A percentile compares a stretch with the other conserved stretches of the same genome.
Conservation (phyloP, 2,329 filamentous ascomycete genomes). For the Curvularia sp. region DNA sequence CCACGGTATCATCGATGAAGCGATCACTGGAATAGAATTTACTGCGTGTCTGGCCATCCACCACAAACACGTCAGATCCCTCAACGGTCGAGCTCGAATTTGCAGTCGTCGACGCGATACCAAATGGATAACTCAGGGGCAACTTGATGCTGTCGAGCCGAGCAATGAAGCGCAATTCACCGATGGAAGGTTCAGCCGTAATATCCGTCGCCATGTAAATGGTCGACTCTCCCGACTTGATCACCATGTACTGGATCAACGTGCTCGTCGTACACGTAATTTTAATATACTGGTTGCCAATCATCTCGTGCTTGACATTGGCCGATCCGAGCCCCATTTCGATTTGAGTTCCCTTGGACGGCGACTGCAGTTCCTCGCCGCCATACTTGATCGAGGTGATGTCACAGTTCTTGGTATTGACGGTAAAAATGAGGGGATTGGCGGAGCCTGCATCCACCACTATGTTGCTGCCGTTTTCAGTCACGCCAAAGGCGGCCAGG, state of each 20-base stretch:
- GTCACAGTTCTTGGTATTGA: slow-evolving; percentile 62
- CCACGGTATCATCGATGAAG: slow-evolving; percentile 68
- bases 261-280: slow-evolving; percentile 66
- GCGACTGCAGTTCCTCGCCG: slow-evolving; percentile 65
- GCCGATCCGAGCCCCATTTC: slow-evolving; percentile 65
- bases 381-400: slow-evolving; percentile 69
- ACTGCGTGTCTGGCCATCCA: slow-evolving; percentile 68
- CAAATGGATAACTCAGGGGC: slow-evolving; percentile 48
- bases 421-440: slow-evolving; percentile 44
- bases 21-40: slow-evolving; percentile 74
- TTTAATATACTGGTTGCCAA: slow-evolving; percentile 61
- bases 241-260: slow-evolving; percentile 70
- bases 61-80: slow-evolving; percentile 60
- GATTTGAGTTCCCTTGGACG: slow-evolving; percentile 62
- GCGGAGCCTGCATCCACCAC: slow-evolving; percentile 47
- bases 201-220: slow-evolving; percentile 66
- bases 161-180: slow-evolving; percentile 69
- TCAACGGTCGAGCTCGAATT: slow-evolving; percentile 62
- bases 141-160: slow-evolving; percentile 59
- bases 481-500: slow-evolving; percentile 48
- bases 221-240: slow-evolving; percentile 65
- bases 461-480: slow-evolving; percentile 38
- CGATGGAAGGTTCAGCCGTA: slow-evolving; percentile 52
- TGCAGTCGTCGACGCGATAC: slow-evolving; percentile 61
- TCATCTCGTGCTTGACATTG: slow-evolving; percentile 57